Base-by-base conservation (phyloP, 805 yeast species). In the Wickerhamomyces queroliae region DNA sequence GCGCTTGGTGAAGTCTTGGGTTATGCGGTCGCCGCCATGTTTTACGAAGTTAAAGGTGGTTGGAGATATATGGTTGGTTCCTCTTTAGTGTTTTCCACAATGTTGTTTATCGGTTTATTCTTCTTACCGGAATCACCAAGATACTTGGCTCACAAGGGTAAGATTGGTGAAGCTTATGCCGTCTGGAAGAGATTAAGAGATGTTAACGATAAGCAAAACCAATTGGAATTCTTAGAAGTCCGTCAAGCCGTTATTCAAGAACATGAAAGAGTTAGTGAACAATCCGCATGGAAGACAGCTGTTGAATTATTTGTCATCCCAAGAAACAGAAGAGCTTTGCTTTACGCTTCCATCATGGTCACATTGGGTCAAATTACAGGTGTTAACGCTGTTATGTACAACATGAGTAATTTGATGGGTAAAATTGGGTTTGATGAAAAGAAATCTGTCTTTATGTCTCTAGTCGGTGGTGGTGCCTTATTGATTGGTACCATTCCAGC, bases 1-100 rank as follows among this genome's bases (percentile, higher is more conserved):
- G 85, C 85, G 0, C 63, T 79, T 22, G 85, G 86, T 40, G 85
- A 79, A 53, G 79, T 78, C 12, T 49, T 78, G 26, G 85, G 86
- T 16, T 80, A 70, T 48, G 80, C 81, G 4, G 67, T 76, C 40
- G 78, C 80, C 32, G 83, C 81, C 9, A 76, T 78, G 16, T 79
- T 79, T 58, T 74, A 68, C 43, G 67, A 66, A 16, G 78, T 78
- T 9, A 45, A 59, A 3, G 78, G 74, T 25, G 82, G 80, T 19
- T 79, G 86, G 86, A 66, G 85, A 52, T 77, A 52, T 57, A 78
- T 78, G 76, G 66, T 79, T 19, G 85, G 85, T 15, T 75, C 82
- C 2, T 76, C 84, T 4, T 59, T 79, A 31, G 67, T 79, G 3
- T 77, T 76, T 52, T 76, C 83, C 16, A 69, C 80, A 2, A 45